Evolutionary conservation across 495 filamentous ascomycete genomes (phyloP), one percentile per base, ranked within the genome.

Genomic region (Aspergillus coremiiformis): DNA sequence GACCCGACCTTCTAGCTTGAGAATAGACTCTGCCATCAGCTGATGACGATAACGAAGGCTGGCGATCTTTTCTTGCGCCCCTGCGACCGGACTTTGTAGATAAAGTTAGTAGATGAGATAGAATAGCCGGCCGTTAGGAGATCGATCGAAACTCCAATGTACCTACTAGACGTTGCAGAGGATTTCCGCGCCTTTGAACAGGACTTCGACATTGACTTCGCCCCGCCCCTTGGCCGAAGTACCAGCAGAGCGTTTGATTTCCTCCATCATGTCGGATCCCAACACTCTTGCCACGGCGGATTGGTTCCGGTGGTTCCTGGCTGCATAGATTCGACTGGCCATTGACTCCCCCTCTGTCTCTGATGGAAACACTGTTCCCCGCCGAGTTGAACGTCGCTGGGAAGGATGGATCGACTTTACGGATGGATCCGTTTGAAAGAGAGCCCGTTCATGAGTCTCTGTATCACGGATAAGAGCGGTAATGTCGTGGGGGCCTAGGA

Each of bases 401-500:
- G 63, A 68, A 32, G 57, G 56, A 58, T 65, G 64, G 49, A 21
- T 52, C 15, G 66, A 39, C 45, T 75, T 75, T 17, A 64, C 54
- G 12, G 87, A 76, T 0, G 88, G 82, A 5, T 90, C 88, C 8
- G 94, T 83, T 30, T 91, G 90, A 72, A 98, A 98, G 4, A 98
- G 80, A 12, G 91, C 94, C 58, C 92, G 86, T 70, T 98, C 93
- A 71, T 98, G 93, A 15, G 83, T 73, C 69, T 98, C 93, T 26
- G 92, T 96, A 67, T 98, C 93, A 50, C 93, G 87, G 58, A 98
- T 96, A 12, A 98, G 67, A 10, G 89, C 79, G 9, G 94, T 96
- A 58, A 98, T 96, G 66, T 98, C 93, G 61, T 87, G 86, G 51
- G 81, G 80, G 50, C 84, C 83, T 44, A 97, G 81, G 37, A 97